Base-by-base conservation (phyloP, 768 basidiomycete genomes). In the Boletus rex-veris region DNA sequence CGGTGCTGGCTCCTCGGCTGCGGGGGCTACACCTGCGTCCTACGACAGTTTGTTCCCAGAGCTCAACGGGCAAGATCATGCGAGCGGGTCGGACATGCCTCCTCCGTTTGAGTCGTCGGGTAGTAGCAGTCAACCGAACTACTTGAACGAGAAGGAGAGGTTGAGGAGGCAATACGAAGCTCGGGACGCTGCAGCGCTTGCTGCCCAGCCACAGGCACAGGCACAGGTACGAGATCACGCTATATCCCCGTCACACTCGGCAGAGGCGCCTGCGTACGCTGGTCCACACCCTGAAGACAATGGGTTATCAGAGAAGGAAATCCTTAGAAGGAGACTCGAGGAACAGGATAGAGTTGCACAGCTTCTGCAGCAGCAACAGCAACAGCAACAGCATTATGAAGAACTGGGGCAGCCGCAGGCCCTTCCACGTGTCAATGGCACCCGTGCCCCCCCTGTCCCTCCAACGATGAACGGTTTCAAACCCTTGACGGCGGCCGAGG, bases 401-500 rank as follows among this genome's bases (percentile, higher is more conserved):
- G 47, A 47, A 30, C 60, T 44, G 14, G 54, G 35, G n/a, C 57
- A 14, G 7, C 15, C 36, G 10, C 62, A 66, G 14, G 57, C 70
- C 45, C 70, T 71, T 11, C 61, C 64, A 10, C 62, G 59, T 16
- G 31, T 39, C 37, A 73, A 71, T 14, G 55, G 65, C 1, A 26
- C 56, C 15, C 71, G 72, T 3, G 67, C 68, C 4, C 68, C 70
- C 7, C 69, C 72, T 18, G 61, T 64, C 2, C 65, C 71, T 5
- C 60, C 72, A 9, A 60, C 52, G 9, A 10, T 60, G 19, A 59
- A 63, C 36, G 61, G 68, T 7, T 57, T 57, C 24, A 67, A 59
- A 18, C 71, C 73, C 18, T 69, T 90, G 48, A 84, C 85, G 2
- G 90, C 90, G 3, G 83, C 82, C 0, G 89, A 92, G 61, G 90